Percentiles rank a stretch among this genome's conserved stretches.
These are phyloP conservation scores for Solanum piurae DNA, from an alignment of 257 asterid species.

Conservation along the genomic window DNA sequence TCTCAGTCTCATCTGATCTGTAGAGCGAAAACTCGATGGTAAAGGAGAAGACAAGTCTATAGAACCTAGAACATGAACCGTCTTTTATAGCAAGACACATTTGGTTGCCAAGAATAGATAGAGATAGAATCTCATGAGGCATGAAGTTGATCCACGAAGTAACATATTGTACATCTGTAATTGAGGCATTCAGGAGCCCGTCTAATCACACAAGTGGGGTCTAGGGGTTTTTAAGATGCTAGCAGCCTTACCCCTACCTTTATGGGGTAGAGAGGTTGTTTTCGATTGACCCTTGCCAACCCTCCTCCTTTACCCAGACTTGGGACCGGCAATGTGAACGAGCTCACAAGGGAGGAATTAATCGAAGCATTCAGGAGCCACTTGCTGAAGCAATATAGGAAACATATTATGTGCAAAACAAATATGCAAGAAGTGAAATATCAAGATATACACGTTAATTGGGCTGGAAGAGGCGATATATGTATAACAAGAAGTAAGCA, in stretches of 20 bases:
- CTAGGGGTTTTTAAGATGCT: neutral
- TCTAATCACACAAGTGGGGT: neutral
- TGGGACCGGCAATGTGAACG: neutral
- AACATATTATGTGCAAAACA: conserved; percentile 9
- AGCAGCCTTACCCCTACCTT: neutral
- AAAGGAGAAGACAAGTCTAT: neutral
- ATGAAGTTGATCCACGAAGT: neutral
- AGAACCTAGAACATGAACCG: neutral
- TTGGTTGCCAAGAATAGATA: neutral
- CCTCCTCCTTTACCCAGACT: neutral
- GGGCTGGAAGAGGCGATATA: conserved; percentile 5
- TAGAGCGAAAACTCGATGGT: neutral
- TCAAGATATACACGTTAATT: conserved; percentile 35
- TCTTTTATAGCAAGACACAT: neutral
- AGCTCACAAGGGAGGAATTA: neutral
- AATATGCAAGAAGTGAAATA: conserved; percentile 35
- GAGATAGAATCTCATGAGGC: neutral
- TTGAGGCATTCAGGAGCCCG: neutral
- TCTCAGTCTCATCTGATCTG: neutral
- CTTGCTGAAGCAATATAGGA: neutral
- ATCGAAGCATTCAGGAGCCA: neutral
- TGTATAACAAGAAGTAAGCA: conserved; percentile 19
- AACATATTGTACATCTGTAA: neutral
- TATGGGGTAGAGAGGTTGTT: neutral
- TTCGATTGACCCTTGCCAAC: neutral